Evolutionary conservation across 495 filamentous ascomycete species (phyloP), one percentile per base, ranked within the genome.

Genomic region (Rhizodiscina lignyota): DNA sequence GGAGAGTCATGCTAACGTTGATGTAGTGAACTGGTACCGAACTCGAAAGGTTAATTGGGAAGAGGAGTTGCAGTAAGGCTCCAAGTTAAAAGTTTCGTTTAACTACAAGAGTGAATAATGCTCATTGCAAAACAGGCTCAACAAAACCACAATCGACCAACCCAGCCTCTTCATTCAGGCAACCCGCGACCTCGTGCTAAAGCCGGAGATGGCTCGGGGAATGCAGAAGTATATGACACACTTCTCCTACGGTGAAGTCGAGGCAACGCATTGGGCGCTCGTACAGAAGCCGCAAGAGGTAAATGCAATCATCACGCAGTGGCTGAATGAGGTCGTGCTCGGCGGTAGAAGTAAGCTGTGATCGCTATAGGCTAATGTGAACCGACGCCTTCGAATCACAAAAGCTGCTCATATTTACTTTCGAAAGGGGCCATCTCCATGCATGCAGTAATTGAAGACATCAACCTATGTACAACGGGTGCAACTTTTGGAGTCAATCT

Each of bases 11-110:
- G 23, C 41, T 46, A 20, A 45, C 36, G 20, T 13, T 18, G 16
- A 29, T 28, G 21, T 30, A 75, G 72, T 74, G 34, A 76, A 85
- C 45, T 94, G 85, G 83, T 94, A 96, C 53, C 67, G 78, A 12
- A 79, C 71, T 2, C 53, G 62, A 1, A 49, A 72, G 50, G 52
- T 77, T 35, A 94, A 94, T 51, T 78, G 63, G 49, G 62, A 80
- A 6, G 82, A 93, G 34, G 87, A 94, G 44, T 48, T 66, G 28
- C 56, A 53, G 49, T 66, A 65, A 41, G 52, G 58, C 3, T 44
- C 36, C n/a, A 41, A 40, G 19, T 19, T 5, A 35, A 36, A 20
- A 21, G 27, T 20, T 12, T 10, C 30, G 8, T 20, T 41, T 17
- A 40, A 4, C 12, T 21, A 20, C 3, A 32, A 8, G 16, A 31